phyloP scores from a whole-genome alignment of 257 asterid genomes.

The Solanum etuberosum region DNA sequence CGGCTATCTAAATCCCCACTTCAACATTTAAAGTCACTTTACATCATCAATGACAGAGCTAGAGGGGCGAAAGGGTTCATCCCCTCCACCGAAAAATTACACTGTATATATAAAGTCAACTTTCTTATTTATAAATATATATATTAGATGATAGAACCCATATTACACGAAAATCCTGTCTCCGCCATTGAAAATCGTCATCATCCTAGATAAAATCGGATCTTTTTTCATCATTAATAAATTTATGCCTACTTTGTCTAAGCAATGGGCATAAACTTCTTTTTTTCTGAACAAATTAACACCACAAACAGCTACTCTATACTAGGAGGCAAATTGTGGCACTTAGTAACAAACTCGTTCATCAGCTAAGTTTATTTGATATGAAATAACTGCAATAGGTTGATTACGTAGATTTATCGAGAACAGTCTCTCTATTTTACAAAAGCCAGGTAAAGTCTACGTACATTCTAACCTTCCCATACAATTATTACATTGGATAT shows the following conservation, averaged over 20 bases:
- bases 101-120: too few species aligned
- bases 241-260: neutral
- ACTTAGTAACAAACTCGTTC: neutral
- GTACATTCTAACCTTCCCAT: neutral
- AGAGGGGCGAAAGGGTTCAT: neutral
- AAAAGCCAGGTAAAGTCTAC: fast-evolving
- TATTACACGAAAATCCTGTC: neutral
- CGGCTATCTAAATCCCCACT: neutral
- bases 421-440: neutral
- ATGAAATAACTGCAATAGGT: neutral
- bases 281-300: neutral
- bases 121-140: neutral
- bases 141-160: neutral
- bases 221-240: neutral
- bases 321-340: neutral
- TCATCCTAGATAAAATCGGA: neutral
- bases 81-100: neutral
- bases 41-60: neutral
- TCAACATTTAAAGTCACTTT: neutral
- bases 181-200: neutral
- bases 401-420: neutral
- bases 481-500: too few species aligned
- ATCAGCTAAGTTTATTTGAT: neutral
- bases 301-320: neutral
- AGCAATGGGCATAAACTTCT: neutral